phyloP scores from a whole-genome alignment of 345 rosid species.

The Aquilaria sinensis region DNA sequence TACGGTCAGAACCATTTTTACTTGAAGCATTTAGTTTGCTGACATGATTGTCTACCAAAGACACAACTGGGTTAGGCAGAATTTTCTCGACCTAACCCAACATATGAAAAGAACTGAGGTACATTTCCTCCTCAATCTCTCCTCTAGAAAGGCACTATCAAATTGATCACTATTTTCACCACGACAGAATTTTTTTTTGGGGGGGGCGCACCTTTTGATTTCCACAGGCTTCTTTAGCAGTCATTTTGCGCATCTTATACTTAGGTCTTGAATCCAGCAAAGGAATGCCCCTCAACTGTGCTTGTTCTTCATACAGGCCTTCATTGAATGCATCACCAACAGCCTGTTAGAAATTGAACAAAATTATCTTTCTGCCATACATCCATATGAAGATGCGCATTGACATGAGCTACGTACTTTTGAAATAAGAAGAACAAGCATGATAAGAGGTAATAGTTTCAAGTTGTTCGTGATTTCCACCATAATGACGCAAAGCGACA shows the following conservation, averaged over 20 bases:
- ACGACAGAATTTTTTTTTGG: not conserved
- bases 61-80: no score
- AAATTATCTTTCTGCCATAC: conserved; percentile 4
- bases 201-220: conserved; percentile 53
- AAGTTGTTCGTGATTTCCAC: conserved; percentile 96
- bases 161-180: no score
- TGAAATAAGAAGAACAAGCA: conserved; percentile 97
- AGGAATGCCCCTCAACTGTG: conserved; percentile 73
- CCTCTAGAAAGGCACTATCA: no score
- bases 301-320: conserved; percentile 91
- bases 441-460: conserved; percentile 87
- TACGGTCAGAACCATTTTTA: no score
- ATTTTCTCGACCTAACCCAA: no score
- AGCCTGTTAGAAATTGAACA: conserved; percentile 38
- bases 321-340: conserved; percentile 99
- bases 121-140: not conserved
- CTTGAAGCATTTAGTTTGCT: no score
- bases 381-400: conserved; percentile 11
- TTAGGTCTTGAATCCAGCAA: conserved; percentile 89
- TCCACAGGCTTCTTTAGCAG: conserved; percentile 81
- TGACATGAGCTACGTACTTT: conserved; percentile 47
- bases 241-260: conserved; percentile 68
- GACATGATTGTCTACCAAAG: no score
- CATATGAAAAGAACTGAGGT: no score
- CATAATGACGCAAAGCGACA: conserved; percentile 94